Percentiles rank a stretch among this genome's conserved stretches.
Evolutionary conservation across 1,284 basidiomycete genomes (phyloP).

Genomic region (Sphagnurus paluster): DNA sequence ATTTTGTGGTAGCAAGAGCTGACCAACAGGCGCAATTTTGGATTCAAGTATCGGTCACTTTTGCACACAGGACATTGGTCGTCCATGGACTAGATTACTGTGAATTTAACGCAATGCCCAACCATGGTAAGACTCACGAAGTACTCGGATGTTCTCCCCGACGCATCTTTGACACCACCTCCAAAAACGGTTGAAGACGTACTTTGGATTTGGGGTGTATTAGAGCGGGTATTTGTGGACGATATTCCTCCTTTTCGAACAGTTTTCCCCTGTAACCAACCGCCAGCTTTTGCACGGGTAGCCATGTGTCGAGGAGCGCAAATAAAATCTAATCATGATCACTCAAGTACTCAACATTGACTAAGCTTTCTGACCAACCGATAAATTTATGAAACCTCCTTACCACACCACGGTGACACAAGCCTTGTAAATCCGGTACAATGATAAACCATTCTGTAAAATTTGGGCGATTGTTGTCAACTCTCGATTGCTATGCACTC

Average conservation of each 20-base stretch:
- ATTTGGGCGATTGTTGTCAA: too few relatives aligned
- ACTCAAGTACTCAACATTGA: too few relatives aligned
- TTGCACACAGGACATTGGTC: slow-evolving; percentile 98
- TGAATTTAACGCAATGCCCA: slow-evolving; percentile 9
- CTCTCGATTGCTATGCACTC: too few relatives aligned
- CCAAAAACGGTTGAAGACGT: slow-evolving; percentile 72
- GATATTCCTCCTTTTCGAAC: slow-evolving; percentile 62
- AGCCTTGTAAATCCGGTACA: too few relatives aligned
- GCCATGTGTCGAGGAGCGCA: slow-evolving; percentile 24
- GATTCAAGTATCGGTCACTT: slow-evolving; percentile 95
- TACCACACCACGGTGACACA: too few relatives aligned
- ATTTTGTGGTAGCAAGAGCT: slow-evolving; percentile 99
- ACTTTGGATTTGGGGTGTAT: slow-evolving; percentile 68
- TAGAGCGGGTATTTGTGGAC: slow-evolving; percentile 54
- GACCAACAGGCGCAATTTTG: slow-evolving; percentile 90
- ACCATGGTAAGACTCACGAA: slow-evolving; percentile 51
- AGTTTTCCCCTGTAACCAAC: slow-evolving; percentile 72
- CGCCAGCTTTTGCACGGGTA: slow-evolving; percentile 32
- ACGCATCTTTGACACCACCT: slow-evolving; percentile 80
- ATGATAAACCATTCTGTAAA: too few relatives aligned
- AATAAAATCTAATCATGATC: not conserved
- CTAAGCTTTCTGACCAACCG: too few relatives aligned
- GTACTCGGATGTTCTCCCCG: slow-evolving; percentile 76
- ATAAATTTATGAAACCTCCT: too few relatives aligned
- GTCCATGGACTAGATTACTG: slow-evolving; percentile 69